Evolutionary conservation across 495 filamentous ascomycete genomes (phyloP), one percentile per base, ranked within the genome.

Genomic region (Evansstolkia leycettana): DNA sequence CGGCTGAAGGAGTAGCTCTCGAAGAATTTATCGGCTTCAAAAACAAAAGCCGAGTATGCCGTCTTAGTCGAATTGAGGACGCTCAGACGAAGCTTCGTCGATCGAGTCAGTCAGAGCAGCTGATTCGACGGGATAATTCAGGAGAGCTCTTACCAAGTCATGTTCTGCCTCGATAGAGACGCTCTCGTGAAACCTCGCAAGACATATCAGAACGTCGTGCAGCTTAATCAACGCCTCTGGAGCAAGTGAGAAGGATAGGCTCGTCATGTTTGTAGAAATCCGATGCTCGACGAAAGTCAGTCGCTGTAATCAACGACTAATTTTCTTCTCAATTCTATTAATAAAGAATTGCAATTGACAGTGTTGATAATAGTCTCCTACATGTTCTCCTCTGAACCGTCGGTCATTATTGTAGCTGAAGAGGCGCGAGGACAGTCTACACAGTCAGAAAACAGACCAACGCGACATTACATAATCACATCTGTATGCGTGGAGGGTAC

Each of bases 1-100:
- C 48, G 16, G 8, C 39, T 45, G 28, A 66, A 66, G 0, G 50
- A 45, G 53, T 94, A 98, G 15, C 67, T 69, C 16, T 81, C 72
- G 50, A 95, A 98, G 60, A 95, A 98, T n/a, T 63, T 60, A 37
- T 65, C 67, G 17, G 69, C 69, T 32, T 80, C 73, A 25, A 94
- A 75, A 9, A 72, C 71, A 46, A 94, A 83, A 11, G 83, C 84
- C 0, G 81, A 76, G 60, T 94, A 94, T 27, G 86, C 86, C 14
- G 90, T 92, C 51, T 92, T 93, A 11, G 87, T 84, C n/a, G 78
- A 72, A 58, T 96, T 98, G 26, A 98, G 64, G 2, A 84, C 77
- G 23, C 83, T 87, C 33, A 98, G 52, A 13, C 78, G 71, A 30
- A 95, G 75, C 82, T 93, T 41, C 33, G 47, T 45, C 9, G 17